These are phyloP conservation scores for Scytalidium lignicola DNA, from an alignment of 2,329 filamentous ascomycete genomes.

Conservation along the genomic window DNA sequence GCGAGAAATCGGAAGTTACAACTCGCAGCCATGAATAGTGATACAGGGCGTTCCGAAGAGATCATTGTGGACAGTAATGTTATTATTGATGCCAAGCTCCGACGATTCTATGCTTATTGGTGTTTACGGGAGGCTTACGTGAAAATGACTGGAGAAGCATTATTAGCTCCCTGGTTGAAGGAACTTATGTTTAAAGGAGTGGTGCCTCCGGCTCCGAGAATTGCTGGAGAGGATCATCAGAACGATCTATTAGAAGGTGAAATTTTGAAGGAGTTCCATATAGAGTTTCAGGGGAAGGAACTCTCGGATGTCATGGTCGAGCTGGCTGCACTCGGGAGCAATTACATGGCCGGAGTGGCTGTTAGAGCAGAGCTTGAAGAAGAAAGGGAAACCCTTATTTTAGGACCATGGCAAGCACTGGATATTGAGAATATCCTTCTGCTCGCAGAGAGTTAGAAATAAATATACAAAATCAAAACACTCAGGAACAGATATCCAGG, in stretches of 20 bases:
- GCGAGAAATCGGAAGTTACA: slow-evolving; percentile 14
- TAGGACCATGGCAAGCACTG: not conserved
- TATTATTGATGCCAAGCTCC: slow-evolving; percentile 56
- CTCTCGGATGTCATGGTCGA: slow-evolving; percentile 25
- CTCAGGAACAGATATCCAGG: slow-evolving; percentile 45
- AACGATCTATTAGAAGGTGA: slow-evolving; percentile 18
- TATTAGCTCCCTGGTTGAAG: slow-evolving; percentile 67
- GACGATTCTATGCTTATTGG: slow-evolving; percentile 73
- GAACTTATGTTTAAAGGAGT: slow-evolving; percentile 66
- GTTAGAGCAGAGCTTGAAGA: slow-evolving; percentile 8
- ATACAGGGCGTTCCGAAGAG: slow-evolving; percentile 3
- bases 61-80: slow-evolving; percentile 17
- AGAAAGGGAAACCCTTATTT: not conserved
- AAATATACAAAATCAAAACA: no score
- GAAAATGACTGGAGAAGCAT: slow-evolving; percentile 75
- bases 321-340: slow-evolving; percentile 19
- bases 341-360: slow-evolving; percentile 26
- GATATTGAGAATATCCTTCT: not conserved
- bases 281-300: slow-evolving; percentile 18
- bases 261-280: slow-evolving; percentile 13
- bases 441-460: not conserved
- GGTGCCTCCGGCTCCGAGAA: slow-evolving; percentile 13
- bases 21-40: slow-evolving; percentile 7
- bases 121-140: slow-evolving; percentile 77
- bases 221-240: slow-evolving; percentile 6